phyloP scores from a whole-genome alignment of 2,329 filamentous ascomycete genomes.

The Aureobasidium pullulans region DNA sequence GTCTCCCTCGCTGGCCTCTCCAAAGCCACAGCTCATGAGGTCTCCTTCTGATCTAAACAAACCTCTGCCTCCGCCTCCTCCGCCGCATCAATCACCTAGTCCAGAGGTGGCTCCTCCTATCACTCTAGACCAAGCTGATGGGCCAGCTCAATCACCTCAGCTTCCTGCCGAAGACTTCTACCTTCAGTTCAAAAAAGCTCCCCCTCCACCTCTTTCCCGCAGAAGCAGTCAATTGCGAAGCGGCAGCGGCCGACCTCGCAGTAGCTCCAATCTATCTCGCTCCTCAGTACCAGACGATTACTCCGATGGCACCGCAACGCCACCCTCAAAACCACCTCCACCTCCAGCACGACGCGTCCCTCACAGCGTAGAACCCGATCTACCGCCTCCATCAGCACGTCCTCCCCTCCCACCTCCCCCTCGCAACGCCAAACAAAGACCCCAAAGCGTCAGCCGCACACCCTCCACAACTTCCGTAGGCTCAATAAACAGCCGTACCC shows the following conservation, averaged over 20 bases:
- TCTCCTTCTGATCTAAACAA: conserved; percentile 52
- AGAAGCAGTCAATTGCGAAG: conserved; percentile 40
- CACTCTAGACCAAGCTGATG: conserved; percentile 8
- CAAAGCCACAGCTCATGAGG: conserved; percentile 26
- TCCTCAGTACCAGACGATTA: conserved; percentile 6
- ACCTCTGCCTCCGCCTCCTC: conserved; percentile 49
- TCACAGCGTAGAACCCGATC: not conserved
- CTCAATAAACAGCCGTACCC: not conserved
- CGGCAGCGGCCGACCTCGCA: conserved; percentile 19
- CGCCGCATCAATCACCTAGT: conserved; percentile 3
- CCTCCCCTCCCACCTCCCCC: conserved; percentile 10
- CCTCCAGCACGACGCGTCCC: not conserved
- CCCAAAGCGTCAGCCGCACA: conserved; percentile 6
- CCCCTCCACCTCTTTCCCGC: conserved; percentile 40
- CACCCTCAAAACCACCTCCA: conserved; percentile 10
- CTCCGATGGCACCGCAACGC: not conserved
- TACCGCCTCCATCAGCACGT: not conserved
- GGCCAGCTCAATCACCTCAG: conserved; percentile 14
- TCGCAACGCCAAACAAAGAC: not conserved
- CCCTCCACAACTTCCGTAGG: not conserved
- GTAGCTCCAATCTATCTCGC: conserved; percentile 22
- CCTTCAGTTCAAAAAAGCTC: conserved; percentile 35
- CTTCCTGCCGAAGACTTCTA: conserved; percentile 9
- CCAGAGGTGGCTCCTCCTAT: not conserved
- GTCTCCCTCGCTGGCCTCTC: conserved; percentile 19